phyloP scores from a whole-genome alignment of 441 rosid species.

The Gossypium armourianum region DNA sequence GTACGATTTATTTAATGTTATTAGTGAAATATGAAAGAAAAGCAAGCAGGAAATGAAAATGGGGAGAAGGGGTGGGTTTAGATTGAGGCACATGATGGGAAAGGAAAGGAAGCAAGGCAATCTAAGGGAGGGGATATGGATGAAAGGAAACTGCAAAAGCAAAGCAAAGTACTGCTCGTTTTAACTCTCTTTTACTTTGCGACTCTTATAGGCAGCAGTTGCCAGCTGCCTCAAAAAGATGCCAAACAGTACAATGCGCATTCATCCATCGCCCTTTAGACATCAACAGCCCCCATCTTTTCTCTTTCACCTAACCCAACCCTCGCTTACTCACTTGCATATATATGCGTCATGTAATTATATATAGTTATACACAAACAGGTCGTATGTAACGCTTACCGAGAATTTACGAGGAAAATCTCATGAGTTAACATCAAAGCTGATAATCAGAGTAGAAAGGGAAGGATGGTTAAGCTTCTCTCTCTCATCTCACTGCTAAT shows the following conservation, averaged over 20 bases:
- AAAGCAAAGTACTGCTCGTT: slow-evolving; percentile 1
- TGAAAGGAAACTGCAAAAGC: slow-evolving; percentile 11
- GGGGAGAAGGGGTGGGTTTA: background rate
- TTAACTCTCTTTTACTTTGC: background rate
- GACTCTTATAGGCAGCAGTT: background rate
- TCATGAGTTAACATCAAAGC: slow-evolving; percentile 30
- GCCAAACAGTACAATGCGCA: background rate
- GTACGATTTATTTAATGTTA: too few relatives aligned
- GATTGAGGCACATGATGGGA: slow-evolving; percentile 9
- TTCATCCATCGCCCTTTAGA: background rate
- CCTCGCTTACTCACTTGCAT: background rate
- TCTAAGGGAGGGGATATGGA: background rate
- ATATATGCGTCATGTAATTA: background rate
- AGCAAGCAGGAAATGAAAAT: background rate
- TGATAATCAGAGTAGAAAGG: background rate
- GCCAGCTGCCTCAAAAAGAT: background rate
- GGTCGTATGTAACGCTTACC: slow-evolving; percentile 19
- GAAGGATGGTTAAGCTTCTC: background rate
- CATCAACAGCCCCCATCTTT: background rate
- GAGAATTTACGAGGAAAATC: slow-evolving; percentile 35
- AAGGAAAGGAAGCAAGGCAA: background rate
- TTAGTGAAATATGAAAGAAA: too few relatives aligned
- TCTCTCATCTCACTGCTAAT: background rate
- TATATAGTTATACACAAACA: slow-evolving; percentile 12
- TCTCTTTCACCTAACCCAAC: background rate